Conservation (phyloP, 1,284 basidiomycete species). For the Quambalaria eucalypti region DNA sequence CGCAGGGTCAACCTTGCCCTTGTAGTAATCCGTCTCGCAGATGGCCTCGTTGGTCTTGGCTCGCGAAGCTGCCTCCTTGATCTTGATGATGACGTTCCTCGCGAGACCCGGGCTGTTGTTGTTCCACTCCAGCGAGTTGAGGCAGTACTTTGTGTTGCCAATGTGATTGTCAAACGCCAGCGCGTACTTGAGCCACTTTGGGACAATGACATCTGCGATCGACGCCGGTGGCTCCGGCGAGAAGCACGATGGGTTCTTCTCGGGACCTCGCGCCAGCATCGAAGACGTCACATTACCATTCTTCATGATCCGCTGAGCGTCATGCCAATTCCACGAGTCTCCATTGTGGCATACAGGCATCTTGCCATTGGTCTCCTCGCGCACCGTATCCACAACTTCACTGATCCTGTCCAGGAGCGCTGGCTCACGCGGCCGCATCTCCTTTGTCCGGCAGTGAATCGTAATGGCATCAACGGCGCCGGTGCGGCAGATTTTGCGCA, state of each 20-base stretch:
- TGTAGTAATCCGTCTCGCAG: background rate
- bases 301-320: slow-evolving; percentile 65
- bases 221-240: slow-evolving; percentile 48
- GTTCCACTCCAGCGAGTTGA: slow-evolving; percentile 49
- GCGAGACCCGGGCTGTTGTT: background rate
- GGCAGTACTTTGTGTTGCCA: slow-evolving; percentile 83
- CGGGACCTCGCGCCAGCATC: slow-evolving; percentile 92
- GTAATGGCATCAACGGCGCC: slow-evolving; percentile 75
- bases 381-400: slow-evolving; percentile 74
- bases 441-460: slow-evolving; percentile 87
- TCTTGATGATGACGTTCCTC: background rate
- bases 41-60: background rate
- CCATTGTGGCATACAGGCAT: slow-evolving; percentile 87
- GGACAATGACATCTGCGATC: slow-evolving; percentile 30
- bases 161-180: slow-evolving; percentile 58
- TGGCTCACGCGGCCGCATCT: slow-evolving; percentile 75
- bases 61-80: background rate
- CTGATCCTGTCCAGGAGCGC: slow-evolving; percentile 70
- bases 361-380: slow-evolving; percentile 51
- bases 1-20: background rate
- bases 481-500: slow-evolving; percentile 73
- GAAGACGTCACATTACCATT: slow-evolving; percentile 68
- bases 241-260: slow-evolving; percentile 85
- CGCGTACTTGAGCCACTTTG: slow-evolving; percentile 34
- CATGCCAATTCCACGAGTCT: slow-evolving; percentile 71